Evolutionary conservation across 805 yeast genomes (phyloP).

Genomic region (Pichia californica): DNA sequence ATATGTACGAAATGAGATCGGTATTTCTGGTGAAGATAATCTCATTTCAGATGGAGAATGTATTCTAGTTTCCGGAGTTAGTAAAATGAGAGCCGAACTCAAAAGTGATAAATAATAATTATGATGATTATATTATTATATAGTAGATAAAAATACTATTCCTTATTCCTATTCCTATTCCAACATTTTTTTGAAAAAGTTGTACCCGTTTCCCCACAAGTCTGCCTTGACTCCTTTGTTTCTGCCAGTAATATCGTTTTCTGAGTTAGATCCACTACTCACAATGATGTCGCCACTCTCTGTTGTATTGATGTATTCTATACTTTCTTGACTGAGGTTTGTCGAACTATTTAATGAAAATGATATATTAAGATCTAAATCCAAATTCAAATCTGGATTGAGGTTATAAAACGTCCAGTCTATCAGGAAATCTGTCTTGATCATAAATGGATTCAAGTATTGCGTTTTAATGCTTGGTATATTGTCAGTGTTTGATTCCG

Average conservation of each 20-base stretch:
- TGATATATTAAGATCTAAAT: neutral
- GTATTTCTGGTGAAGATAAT: slow-evolving; percentile 25
- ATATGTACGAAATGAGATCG: slow-evolving; percentile 20
- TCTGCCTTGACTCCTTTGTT: slow-evolving; percentile 22
- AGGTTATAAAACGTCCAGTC: neutral
- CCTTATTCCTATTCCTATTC: slow-evolving; percentile 11
- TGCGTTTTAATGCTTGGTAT: slow-evolving; percentile 69
- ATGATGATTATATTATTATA: no score
- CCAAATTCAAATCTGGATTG: neutral
- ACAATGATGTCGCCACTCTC: slow-evolving; percentile 22
- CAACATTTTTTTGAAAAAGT: slow-evolving; percentile 34
- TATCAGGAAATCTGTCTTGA: neutral
- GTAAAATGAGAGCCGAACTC: neutral
- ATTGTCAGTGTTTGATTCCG: slow-evolving; percentile 53
- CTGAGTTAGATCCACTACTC: slow-evolving; percentile 5
- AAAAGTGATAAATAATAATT: no score
- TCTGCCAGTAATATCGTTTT: neutral
- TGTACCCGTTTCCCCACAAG: slow-evolving; percentile 28
- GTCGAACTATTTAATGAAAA: neutral
- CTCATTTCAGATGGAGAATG: slow-evolving; percentile 52
- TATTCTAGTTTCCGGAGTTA: slow-evolving; percentile 41
- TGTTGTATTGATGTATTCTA: slow-evolving; percentile 18
- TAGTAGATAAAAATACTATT: neutral
- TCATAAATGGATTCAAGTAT: slow-evolving; percentile 60
- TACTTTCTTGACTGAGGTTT: slow-evolving; percentile 14